A percentile compares a stretch with the other conserved stretches of the same genome.
Conservation (phyloP, 208 protist genomes). For the Leishmania tarentolae region DNA sequence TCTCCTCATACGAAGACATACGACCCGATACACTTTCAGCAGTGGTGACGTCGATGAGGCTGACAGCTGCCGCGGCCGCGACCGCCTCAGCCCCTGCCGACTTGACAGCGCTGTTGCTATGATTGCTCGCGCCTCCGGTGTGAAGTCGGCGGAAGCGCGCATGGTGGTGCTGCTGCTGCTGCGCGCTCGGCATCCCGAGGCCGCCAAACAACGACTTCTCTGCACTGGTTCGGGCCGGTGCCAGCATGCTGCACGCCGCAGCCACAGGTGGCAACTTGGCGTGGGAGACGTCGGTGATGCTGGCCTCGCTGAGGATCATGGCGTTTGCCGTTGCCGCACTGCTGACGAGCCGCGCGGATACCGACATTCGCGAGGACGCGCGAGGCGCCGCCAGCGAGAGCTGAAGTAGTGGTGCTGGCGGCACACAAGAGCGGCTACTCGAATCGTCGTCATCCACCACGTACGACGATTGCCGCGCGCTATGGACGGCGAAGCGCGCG, state of each 20-base stretch:
- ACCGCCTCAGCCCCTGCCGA: background rate
- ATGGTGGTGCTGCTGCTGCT: background rate
- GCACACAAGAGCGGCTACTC: background rate
- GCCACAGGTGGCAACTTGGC: background rate
- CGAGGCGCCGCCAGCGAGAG: background rate
- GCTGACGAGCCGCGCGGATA: background rate
- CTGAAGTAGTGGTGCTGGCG: conserved; percentile 4
- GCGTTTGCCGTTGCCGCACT: background rate
- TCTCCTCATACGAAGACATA: conserved; percentile 1
- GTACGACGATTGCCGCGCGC: background rate
- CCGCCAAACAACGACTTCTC: background rate
- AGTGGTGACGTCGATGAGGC: conserved; percentile 14
- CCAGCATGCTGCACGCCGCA: background rate
- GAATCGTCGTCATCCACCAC: background rate
- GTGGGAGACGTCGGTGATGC: background rate
- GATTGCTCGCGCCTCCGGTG: background rate
- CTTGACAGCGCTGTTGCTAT: conserved; percentile 2
- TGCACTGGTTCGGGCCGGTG: background rate
- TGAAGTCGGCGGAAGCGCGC: background rate
- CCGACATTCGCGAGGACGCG: background rate
- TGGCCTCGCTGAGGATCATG: background rate
- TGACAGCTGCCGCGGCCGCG: background rate
- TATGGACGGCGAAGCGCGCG: background rate
- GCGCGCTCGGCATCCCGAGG: background rate
- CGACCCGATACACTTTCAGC: conserved; percentile 3